Base-by-base conservation (phyloP, 2,329 filamentous ascomycete genomes). In the Atkinsonella texensis region DNA sequence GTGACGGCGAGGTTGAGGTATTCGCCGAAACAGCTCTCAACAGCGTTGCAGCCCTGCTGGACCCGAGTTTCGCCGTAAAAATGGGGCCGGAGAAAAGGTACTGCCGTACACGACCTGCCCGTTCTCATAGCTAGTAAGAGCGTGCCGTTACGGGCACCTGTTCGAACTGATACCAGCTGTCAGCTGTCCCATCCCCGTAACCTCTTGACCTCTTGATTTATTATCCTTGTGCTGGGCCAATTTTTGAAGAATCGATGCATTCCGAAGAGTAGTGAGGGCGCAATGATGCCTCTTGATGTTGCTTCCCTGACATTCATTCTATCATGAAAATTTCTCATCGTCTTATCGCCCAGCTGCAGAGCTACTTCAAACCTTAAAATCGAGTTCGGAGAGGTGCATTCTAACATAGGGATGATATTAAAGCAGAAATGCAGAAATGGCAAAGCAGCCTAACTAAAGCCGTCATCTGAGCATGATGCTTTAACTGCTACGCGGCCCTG, bases 51-150 rank as follows among this genome's bases (percentile, higher is more conserved):
- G 54, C 49, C 50, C 35, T 52, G 39, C 46, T 41, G 23, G 42
- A 50, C 55, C 58, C 54, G 56, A 53, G 51, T 56, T 59, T 58
- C 54, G 55, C 58, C 56, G 57, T 49, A 28, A 43, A 49, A 4
- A 38, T 53, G 46, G 33, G 48, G 2, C 28, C 52, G 55, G 54
- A n/a, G 52, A 56, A 55, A 55, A 53, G 43, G 48, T 53, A 40
- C 15, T 28, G 48, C 51, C 51, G 51, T 31, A 9, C 20, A 6
- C 28, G 28, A 28, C 28, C 28, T 23, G 20, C 5, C 18, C 40
- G 4, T 41, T 11, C 9, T 6, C 45, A 35, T 44, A 2, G 42
- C 42, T 17, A 44, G 42, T 44, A 13, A 44, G 20, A 44, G 13
- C 42, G 17, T 9, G 42, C 42, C 42, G 23, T 10, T 31, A 44